Conservation (phyloP, 805 yeast species). For the Candida oleophila region DNA sequence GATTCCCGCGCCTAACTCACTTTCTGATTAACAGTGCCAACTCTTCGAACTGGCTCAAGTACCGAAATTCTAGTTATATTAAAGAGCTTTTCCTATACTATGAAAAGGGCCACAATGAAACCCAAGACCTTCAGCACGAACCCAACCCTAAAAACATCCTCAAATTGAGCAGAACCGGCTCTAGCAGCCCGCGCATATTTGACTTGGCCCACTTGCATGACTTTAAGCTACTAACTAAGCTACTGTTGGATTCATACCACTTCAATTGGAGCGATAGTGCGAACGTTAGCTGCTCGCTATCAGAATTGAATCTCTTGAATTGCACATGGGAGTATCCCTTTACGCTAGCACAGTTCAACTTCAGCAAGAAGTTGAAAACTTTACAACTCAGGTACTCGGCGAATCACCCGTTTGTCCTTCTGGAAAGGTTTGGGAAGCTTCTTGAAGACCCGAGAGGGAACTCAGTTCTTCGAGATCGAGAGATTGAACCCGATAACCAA, state of each 20-base stretch:
- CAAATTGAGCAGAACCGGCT: conserved; percentile 1
- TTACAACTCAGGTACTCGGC: conserved; percentile 25
- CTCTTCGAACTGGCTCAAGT: conserved; percentile 43
- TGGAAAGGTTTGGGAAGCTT: conserved; percentile 37
- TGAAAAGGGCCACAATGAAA: conserved; percentile 20
- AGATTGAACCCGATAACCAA: too few relatives aligned
- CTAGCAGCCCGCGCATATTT: conserved; percentile 32
- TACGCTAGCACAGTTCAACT: conserved; percentile 36
- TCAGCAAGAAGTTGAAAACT: conserved; percentile 17
- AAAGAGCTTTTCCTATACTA: conserved; percentile 24
- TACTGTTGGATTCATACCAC: conserved; percentile 42
- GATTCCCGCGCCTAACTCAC: conserved; percentile 21
- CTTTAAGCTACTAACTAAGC: conserved; percentile 29
- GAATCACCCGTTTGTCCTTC: conserved; percentile 32
- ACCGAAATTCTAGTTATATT: conserved; percentile 21
- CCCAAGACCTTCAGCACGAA: conserved; percentile 7
- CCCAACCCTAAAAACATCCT: conserved; percentile 18
- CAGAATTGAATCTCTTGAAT: conserved; percentile 25
- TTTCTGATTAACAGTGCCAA: conserved; percentile 31
- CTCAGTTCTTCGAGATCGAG: not conserved
- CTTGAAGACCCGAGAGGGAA: conserved; percentile 16
- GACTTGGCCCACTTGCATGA: conserved; percentile 42
- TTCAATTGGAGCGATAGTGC: conserved; percentile 34
- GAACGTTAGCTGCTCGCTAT: conserved; percentile 5
- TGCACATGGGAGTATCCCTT: conserved; percentile 63